Evolutionary conservation across 306 rosid species (phyloP), one percentile per base, ranked within the genome.

Genomic region (Pyrus pyrifolia): DNA sequence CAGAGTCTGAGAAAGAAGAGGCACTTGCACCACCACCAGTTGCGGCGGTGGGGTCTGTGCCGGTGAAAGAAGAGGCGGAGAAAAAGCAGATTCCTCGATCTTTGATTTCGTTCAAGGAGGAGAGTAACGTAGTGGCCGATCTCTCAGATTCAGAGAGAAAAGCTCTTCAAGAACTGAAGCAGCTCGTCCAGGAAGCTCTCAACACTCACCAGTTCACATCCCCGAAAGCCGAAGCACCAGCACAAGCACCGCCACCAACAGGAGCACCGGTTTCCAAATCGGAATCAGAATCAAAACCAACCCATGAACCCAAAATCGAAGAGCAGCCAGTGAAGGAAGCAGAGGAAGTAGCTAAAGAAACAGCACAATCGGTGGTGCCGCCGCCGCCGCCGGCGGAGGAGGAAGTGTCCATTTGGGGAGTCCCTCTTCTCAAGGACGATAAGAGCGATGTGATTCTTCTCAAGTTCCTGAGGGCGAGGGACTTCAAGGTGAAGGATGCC

Each of bases 381-480:
- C 38, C 64, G 38, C 8, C n/a, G 22, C 78, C 0, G 8, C 19
- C 14, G 45, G 33, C 71, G 14, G 57, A 60, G 0, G 91, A 76
- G 74, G 89, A 85, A 30, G 84, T 90, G 9, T 92, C 87, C 10
- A 85, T 95, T 59, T 95, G 93, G 92, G 98, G 98, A 2, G 76
- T 92, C 82, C 97, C 96, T 59, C 87, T 95, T 5, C 84, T 95
- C 10, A 80, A 81, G 63, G 98, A 95, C 33, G 96, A 92, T 1
- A 76, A 93, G 27, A 89, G 86, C 10, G 97, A 95, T 33, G 93
- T 85, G 73, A 90, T 95, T 70, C 90, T 95, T 0, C 96, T 88
- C 9, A 95, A 95, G 89, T 95, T 95, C 38, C 86, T 95, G 6
- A 83, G 97, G 68, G 98, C 97, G 19, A 72, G 98, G 21, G 98